phyloP scores from a whole-genome alignment of 768 basidiomycete genomes.

The Tricholoma furcatifolium region DNA sequence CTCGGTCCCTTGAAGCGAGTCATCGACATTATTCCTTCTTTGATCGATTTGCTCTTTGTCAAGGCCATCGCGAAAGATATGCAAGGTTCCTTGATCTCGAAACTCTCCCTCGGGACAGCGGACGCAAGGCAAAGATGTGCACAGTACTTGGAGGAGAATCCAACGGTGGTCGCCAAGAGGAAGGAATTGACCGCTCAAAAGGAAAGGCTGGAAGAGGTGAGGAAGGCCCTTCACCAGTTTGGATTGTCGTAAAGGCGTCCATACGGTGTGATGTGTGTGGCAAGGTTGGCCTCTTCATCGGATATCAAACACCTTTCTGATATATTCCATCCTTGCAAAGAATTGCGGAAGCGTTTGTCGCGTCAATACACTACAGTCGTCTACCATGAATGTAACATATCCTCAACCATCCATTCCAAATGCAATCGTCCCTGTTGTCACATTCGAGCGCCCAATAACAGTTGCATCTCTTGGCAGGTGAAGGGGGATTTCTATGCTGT shows the following conservation, averaged over 20 bases:
- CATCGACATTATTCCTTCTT: conserved; percentile 40
- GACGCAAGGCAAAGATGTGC: conserved; percentile 35
- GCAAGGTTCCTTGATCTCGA: conserved; percentile 32
- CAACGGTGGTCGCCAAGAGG: conserved; percentile 31
- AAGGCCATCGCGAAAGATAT: conserved; percentile 28
- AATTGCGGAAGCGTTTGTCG: too few species aligned
- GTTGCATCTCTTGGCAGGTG: too few species aligned
- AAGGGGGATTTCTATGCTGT: too few species aligned
- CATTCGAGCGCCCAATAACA: too few species aligned
- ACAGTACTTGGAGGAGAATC: conserved; percentile 47
- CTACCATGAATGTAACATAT: too few species aligned
- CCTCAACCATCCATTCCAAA: too few species aligned
- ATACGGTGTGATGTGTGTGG: too few species aligned
- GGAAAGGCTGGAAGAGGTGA: conserved; percentile 38
- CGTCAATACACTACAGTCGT: too few species aligned
- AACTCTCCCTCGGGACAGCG: conserved; percentile 33
- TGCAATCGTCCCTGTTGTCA: too few species aligned
- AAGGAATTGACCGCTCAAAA: conserved; percentile 30
- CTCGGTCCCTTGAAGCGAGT: conserved; percentile 32
- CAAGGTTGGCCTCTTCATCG: too few species aligned
- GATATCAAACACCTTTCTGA: too few species aligned
- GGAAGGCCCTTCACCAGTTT: conserved; percentile 30
- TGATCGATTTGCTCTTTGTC: conserved; percentile 31
- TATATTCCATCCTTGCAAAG: too few species aligned
- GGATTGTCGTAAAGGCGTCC: conserved; percentile 19